Conservation (phyloP, 805 yeast species). For the Monosporozyma yasuniensis region DNA sequence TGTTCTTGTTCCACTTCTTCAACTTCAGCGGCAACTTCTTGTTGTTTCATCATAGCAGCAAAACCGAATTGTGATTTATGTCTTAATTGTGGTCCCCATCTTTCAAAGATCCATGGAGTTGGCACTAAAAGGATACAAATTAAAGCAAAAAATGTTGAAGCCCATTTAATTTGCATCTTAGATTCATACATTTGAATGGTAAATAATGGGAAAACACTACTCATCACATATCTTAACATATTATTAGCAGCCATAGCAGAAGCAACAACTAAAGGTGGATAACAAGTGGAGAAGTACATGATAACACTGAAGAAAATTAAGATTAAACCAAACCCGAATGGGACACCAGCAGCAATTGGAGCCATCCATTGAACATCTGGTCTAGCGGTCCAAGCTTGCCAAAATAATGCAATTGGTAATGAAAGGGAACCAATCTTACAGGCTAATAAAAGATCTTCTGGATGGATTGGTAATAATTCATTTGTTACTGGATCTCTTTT, state of each 20-base stretch:
- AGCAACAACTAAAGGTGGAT: slow-evolving; percentile 70
- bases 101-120: slow-evolving; percentile 61
- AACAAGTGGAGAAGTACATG: slow-evolving; percentile 59
- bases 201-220: slow-evolving; percentile 80
- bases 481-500: slow-evolving; percentile 40
- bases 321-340: slow-evolving; percentile 68
- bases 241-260: slow-evolving; percentile 89
- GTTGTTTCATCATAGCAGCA: slow-evolving; percentile 40
- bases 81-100: slow-evolving; percentile 52
- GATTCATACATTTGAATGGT: slow-evolving; percentile 69
- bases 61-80: slow-evolving; percentile 49
- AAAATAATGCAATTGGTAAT: slow-evolving; percentile 61
- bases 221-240: slow-evolving; percentile 61
- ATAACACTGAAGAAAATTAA: slow-evolving; percentile 62
- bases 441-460: slow-evolving; percentile 51
- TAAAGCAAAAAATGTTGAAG: slow-evolving; percentile 55
- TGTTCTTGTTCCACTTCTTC: slow-evolving; percentile 22
- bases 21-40: slow-evolving; percentile 25
- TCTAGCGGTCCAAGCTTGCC: slow-evolving; percentile 76
- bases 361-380: slow-evolving; percentile 62
- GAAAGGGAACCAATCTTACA: slow-evolving; percentile 61
- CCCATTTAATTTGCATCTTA: slow-evolving; percentile 65
- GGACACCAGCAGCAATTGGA: slow-evolving; percentile 66
- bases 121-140: slow-evolving; percentile 64
- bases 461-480: slow-evolving; percentile 44